Evolutionary conservation across 2,329 filamentous ascomycete species (phyloP), one percentile per base, ranked within the genome.

Genomic region (Apiospora saccharicola): DNA sequence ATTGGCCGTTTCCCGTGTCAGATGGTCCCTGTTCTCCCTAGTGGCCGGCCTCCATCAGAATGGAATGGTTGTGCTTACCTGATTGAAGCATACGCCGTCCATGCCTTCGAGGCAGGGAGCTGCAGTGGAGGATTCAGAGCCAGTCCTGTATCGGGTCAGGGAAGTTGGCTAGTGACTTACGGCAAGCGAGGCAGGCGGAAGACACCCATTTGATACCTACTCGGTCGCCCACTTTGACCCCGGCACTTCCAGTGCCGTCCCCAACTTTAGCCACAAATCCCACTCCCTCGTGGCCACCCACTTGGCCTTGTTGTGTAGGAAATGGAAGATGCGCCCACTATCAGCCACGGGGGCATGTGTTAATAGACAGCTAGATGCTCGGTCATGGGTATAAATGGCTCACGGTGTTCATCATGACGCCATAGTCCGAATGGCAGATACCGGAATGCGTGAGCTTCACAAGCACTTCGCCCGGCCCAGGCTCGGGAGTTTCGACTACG

Each of bases 201-300:
- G 87, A 83, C 72, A 92, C 83, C 90, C 90, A 93, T 81, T 94
- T 94, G 78, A 94, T 88, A 19, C 92, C 92, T 12, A 93, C 92
- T 10, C 91, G 85, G 75, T 93, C 89, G 6, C 91, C 91, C n/a
- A 92, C 77, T 76, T 91, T 91, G 47, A 93, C 82, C 6, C 85
- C 85, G 1, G 87, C 89, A 26, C 88, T 85, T 10, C 88, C 89
- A 0, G 90, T 26, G 4, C 53, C 70, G 16, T 67, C 44, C n/a
- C 92, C 91, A 73, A 93, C 83, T 78, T 91, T 91, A 57, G 91
- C 90, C 44, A 93, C 84, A 70, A 86, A 87, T 57, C 90, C 90
- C 1, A 93, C 88, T 24, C 91, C 91, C 81, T 93, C 91, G 77
- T 93, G 91, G 5, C 92, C 92, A 57, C 91, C 91, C 4, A 92